Evolutionary conservation across 169 alveolate genomes (phyloP), one percentile per base, ranked within the genome.

Genomic region (Plasmodium falciparum): DNA sequence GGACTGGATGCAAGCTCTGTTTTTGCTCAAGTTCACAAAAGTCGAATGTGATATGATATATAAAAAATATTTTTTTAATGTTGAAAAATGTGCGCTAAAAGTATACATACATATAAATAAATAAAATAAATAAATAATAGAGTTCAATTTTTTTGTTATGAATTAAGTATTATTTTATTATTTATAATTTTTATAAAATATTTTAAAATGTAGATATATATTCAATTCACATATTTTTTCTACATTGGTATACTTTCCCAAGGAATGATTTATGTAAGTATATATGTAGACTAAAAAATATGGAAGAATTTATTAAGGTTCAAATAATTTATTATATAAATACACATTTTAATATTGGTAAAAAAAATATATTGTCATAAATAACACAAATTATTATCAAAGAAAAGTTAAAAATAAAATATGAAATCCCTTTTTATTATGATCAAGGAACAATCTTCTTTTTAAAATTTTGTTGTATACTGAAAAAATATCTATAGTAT

Each of bases 1-100:
- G 88, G 49, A 54, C 33, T 71, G 58, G 39, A 65, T 76, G 26
- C 49, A 76, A 58, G 89, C 71, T 11, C 26, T 76, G 56, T 76
- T 49, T 43, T 56, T 76, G 20, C 63, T 63, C 33, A 69, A 65
- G 22, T 65, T 71, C 12, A 39, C 52, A 13, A 26, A 56, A 8
- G 52, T 12, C n/a, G 20, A 22, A 12, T 58, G 49, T 29, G 29
- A 29, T 33, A 17, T 76, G 89, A 26, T 76, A 65, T 76, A 76
- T 11, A 33, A 63, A 15, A 76, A 56, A 69, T 26, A 5, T 22
- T 76, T 76, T 43, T 17, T 56, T 58, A 76, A 65, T 39, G 24
- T 76, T 58, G 89, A 75, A 33, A 49, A 65, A 39, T 76, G 62
- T 39, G 45, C 6, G 76, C 76, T 52, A 65, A 33, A 29, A 24